These are phyloP conservation scores for Suaeda aralocaspica DNA, from an alignment of 148 eudicot genomes.

Conservation along the genomic window DNA sequence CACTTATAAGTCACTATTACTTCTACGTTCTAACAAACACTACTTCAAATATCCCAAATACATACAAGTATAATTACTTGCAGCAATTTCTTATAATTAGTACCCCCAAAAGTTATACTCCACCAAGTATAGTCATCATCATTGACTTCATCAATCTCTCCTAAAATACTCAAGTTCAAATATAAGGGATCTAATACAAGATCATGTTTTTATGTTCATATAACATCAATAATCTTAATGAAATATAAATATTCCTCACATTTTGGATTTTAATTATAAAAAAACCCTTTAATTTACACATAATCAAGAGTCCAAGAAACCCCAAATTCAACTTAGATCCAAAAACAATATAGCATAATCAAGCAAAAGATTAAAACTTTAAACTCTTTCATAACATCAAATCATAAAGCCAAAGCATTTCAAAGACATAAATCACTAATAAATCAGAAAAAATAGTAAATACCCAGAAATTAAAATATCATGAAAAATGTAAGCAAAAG, in stretches of 20 bases:
- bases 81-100: too few species aligned
- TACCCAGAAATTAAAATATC: background rate
- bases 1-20: too few species aligned
- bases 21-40: too few species aligned
- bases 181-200: background rate
- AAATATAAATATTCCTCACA: background rate
- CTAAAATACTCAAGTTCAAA: background rate
- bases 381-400: background rate
- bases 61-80: too few species aligned
- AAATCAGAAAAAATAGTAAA: background rate
- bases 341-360: background rate
- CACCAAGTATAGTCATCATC: background rate
- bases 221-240: background rate
- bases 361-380: background rate
- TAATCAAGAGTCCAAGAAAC: background rate
- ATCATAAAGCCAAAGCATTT: background rate
- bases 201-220: background rate
- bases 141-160: background rate
- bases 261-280: background rate
- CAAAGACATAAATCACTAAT: background rate
- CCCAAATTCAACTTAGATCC: constrained; percentile 15
- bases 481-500: background rate
- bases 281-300: background rate
- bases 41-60: too few species aligned
- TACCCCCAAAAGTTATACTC: too few species aligned